Conservation (phyloP, 257 asterid species). For the Salvia rosmarinus region DNA sequence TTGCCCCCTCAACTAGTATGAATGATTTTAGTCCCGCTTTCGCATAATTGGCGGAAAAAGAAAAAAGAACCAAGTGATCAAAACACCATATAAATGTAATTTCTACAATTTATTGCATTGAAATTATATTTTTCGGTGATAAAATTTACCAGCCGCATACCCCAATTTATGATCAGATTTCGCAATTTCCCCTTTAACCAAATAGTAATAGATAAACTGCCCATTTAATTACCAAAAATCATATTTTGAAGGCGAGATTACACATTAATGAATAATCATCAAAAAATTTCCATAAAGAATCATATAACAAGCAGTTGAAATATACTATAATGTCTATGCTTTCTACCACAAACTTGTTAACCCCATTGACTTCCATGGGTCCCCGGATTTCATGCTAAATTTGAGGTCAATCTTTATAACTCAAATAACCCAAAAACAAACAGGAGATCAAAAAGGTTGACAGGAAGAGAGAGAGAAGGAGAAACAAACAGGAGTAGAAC, state of each 20-base stretch:
- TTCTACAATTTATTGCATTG: too few species aligned
- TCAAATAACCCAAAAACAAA: not conserved
- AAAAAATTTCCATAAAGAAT: not conserved
- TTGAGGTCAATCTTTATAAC: slow-evolving; percentile 17
- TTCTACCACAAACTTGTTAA: slow-evolving; percentile 4
- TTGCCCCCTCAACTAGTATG: too few species aligned
- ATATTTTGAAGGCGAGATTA: not conserved
- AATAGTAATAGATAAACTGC: not conserved
- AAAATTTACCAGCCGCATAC: too few species aligned
- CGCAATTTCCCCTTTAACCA: too few species aligned
- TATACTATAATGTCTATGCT: not conserved
- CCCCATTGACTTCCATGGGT: slow-evolving; percentile 29
- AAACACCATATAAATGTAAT: too few species aligned
- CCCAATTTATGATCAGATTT: too few species aligned
- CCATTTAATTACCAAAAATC: not conserved
- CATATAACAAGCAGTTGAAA: not conserved
- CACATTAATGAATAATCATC: not conserved
- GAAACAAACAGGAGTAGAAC: slow-evolving; percentile 4
- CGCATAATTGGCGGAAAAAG: too few species aligned
- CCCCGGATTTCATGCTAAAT: slow-evolving; percentile 25
- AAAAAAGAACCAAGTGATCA: too few species aligned
- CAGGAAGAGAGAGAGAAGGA: not conserved
- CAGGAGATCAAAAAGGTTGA: not conserved
- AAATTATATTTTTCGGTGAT: too few species aligned
- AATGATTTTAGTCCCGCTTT: too few species aligned